Conservation (phyloP, 139 green algal genomes). For the Chlorella sorokiniana region DNA sequence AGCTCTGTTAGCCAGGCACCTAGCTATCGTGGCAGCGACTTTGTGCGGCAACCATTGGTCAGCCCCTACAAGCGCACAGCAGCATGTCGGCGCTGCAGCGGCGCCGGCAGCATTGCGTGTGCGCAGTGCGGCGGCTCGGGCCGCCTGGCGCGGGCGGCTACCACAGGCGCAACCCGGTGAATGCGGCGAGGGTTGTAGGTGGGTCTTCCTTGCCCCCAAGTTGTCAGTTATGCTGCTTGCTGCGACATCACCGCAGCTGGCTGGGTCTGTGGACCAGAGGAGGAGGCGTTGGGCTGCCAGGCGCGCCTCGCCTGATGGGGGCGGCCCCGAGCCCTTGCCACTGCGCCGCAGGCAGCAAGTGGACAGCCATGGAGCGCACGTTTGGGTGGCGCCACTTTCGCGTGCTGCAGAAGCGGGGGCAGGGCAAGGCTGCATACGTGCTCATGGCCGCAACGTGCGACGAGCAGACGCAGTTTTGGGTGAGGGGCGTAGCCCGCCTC, state of each 20-base stretch:
- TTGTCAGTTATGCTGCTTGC: background rate
- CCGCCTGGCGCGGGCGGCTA: constrained; percentile 21
- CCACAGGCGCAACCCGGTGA: constrained; percentile 24
- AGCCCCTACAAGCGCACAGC: constrained; percentile 3
- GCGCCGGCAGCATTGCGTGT: constrained; percentile 8
- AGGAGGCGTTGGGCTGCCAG: too few species aligned
- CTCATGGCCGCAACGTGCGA: constrained; percentile 66
- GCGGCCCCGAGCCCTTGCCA: too few species aligned
- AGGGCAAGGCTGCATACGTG: constrained; percentile 49
- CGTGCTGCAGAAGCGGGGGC: constrained; percentile 56
- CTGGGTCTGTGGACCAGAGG: too few species aligned
- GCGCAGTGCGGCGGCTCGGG: constrained; percentile 4
- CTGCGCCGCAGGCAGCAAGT: constrained; percentile 62
- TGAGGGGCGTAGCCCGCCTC: too few species aligned
- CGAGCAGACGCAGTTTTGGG: constrained; percentile 53
- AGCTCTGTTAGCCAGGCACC: background rate
- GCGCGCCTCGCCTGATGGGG: too few species aligned
- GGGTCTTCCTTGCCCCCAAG: background rate
- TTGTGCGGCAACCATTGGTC: constrained; percentile 5
- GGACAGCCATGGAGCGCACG: constrained; percentile 70
- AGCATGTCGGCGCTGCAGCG: constrained; percentile 18
- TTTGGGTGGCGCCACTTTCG: constrained; percentile 68
- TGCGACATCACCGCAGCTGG: too few species aligned
- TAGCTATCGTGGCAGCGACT: background rate
- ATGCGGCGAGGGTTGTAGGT: constrained; percentile 40